Evolutionary conservation across 176 grass and related monocot genomes (phyloP).

Genomic region (Carex kokanica): DNA sequence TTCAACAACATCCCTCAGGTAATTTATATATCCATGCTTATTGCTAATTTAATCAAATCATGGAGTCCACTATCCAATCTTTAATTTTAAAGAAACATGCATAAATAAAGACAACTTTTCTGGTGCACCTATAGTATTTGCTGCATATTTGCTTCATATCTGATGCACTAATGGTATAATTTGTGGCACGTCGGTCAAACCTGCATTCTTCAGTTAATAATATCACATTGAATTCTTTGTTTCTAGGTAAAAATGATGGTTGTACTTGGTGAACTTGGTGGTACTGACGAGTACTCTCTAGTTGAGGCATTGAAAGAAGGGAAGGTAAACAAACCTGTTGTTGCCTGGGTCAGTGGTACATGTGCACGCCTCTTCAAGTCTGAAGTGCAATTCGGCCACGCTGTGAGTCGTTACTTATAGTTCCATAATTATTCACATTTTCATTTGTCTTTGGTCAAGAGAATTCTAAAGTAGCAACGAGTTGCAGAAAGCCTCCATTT

Average conservation of each 20-base stretch:
- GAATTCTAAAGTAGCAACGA: neutral
- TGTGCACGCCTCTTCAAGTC: conserved; percentile 93
- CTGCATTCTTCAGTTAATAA: neutral
- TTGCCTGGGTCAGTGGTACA: conserved; percentile 98
- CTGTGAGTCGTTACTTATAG: conserved; percentile 51
- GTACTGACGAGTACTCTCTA: conserved; percentile 89
- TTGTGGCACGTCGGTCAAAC: too few species aligned
- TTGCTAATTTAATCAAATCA: neutral
- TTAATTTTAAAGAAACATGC: neutral
- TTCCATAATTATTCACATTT: neutral
- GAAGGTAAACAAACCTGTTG: conserved; percentile 94
- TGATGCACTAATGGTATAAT: neutral
- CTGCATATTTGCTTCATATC: neutral
- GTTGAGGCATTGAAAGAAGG: conserved; percentile 96
- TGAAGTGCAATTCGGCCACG: conserved; percentile 98
- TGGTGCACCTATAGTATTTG: neutral
- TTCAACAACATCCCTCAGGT: conserved; percentile 99
- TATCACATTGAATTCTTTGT: neutral
- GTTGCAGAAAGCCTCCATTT: neutral
- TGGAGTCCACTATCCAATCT: neutral
- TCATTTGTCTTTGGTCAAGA: conserved; percentile 3
- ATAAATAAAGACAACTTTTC: neutral
- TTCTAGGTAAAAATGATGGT: conserved; percentile 97
- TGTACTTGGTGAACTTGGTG: conserved; percentile 96
- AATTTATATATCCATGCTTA: conserved; percentile 10